Percentiles rank a stretch among this genome's conserved stretches.
phyloP scores from a whole-genome alignment of 2,329 filamentous ascomycete species.

The Aspergillus udagawae region DNA sequence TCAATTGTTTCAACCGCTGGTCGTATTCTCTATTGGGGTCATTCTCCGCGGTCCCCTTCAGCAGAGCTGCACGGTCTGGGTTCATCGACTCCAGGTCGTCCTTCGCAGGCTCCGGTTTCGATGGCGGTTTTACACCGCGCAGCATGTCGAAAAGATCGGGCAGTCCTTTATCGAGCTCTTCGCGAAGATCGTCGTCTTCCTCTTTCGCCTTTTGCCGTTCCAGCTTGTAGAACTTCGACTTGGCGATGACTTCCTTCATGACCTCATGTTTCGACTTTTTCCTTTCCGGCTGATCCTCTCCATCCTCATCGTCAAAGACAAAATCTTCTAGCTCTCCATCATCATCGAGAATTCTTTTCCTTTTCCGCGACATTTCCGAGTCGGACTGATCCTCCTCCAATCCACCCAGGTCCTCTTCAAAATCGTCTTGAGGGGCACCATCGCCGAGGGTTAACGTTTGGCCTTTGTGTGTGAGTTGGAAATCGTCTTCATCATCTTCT shows the following conservation, averaged over 20 bases:
- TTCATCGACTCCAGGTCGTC: conserved; percentile 53
- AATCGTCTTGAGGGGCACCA: conserved; percentile 62
- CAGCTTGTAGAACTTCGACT: conserved; percentile 93
- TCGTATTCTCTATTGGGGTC: conserved; percentile 86
- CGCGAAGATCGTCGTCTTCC: conserved; percentile 82
- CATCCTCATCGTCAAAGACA: conserved; percentile 44
- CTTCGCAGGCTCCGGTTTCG: conserved; percentile 48
- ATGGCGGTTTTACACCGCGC: conserved; percentile 50
- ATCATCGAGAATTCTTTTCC: conserved; percentile 46
- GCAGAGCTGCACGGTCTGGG: conserved; percentile 58
- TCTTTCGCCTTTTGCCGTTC: conserved; percentile 91
- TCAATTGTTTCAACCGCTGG: conserved; percentile 72
- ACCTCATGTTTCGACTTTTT: conserved; percentile 97
- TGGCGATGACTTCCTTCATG: conserved; percentile 96
- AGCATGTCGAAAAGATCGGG: conserved; percentile 71
- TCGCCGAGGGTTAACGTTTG: conserved; percentile 64
- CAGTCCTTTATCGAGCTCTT: conserved; percentile 79
- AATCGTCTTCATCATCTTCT: conserved; percentile 69
- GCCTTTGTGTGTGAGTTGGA: conserved; percentile 78
- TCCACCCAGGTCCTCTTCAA: conserved; percentile 65
- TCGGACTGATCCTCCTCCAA: conserved; percentile 57
- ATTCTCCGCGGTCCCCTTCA: conserved; percentile 59
- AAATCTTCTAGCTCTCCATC: conserved; percentile 42
- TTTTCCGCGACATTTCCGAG: conserved; percentile 47
- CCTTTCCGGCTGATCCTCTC: conserved; percentile 63